Percentiles rank a stretch among this genome's conserved stretches.
Conservation (phyloP, 345 rosid genomes). For the Populus tremula region DNA sequence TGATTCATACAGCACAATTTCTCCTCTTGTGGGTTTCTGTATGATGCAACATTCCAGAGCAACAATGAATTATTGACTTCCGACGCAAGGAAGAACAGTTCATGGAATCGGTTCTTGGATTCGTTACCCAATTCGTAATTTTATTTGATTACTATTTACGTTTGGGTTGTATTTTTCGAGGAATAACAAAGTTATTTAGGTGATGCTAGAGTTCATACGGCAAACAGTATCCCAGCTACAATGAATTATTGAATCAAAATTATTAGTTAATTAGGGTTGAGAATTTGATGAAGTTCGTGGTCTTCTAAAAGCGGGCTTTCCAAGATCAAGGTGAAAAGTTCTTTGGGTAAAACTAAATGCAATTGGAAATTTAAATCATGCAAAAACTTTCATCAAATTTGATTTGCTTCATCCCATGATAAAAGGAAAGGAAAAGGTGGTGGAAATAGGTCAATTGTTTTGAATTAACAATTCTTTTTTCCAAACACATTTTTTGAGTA, state of each 20-base stretch:
- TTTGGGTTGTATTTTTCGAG: not conserved
- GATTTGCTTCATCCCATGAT: not conserved
- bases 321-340: not conserved
- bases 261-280: not conserved
- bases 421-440: too few relatives aligned
- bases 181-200: not conserved
- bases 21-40: not conserved
- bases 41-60: not conserved
- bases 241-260: not conserved
- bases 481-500: too few relatives aligned
- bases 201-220: not conserved
- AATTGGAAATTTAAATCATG: not conserved
- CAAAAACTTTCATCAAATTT: not conserved
- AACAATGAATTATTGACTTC: not conserved
- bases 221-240: not conserved
- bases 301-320: conserved; percentile 5
- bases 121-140: not conserved
- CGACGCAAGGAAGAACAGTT: too few relatives aligned
- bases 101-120: too few relatives aligned
- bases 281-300: not conserved
- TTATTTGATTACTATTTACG: not conserved
- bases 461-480: too few relatives aligned
- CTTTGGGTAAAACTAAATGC: not conserved
- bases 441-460: too few relatives aligned
- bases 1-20: not conserved